phyloP scores from a whole-genome alignment of 805 yeast genomes.

The Suhomyces sp. region DNA sequence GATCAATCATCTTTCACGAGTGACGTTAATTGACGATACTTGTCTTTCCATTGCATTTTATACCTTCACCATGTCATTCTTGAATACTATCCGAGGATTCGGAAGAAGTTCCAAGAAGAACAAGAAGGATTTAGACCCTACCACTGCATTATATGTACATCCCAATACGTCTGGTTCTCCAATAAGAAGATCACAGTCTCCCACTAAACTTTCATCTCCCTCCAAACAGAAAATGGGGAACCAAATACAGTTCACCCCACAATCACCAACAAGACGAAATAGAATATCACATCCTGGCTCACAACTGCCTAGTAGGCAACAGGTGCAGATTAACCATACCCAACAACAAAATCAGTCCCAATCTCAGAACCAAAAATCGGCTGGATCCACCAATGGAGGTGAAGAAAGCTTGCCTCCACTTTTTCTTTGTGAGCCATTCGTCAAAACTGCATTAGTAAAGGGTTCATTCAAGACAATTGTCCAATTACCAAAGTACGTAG shows the following conservation, averaged over 20 bases:
- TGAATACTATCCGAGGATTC: conserved; percentile 47
- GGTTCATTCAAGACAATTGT: conserved; percentile 97
- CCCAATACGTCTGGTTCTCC: conserved; percentile 35
- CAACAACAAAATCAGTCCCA: conserved; percentile 11
- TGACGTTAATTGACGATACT: too few species aligned
- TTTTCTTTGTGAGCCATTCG: conserved; percentile 89
- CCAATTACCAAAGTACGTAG: conserved; percentile 92
- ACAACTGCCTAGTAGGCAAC: conserved; percentile 13
- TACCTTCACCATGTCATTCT: conserved; percentile 46
- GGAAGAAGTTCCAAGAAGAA: conserved; percentile 47
- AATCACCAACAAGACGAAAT: conserved; percentile 23
- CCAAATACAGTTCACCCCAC: conserved; percentile 23
- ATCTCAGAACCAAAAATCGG: conserved; percentile 12
- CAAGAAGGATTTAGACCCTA: conserved; percentile 36
- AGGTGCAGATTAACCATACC: conserved; percentile 2
- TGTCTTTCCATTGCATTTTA: too few species aligned
- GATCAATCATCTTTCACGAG: too few species aligned
- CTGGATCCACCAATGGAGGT: conserved; percentile 4
- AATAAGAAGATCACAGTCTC: conserved; percentile 36
- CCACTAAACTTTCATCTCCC: conserved; percentile 43
- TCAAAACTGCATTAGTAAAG: conserved; percentile 89
- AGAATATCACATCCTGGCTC: conserved; percentile 8
- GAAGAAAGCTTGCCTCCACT: conserved; percentile 42
- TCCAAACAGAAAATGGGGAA: conserved; percentile 27
- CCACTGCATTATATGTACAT: conserved; percentile 32